phyloP scores from a whole-genome alignment of 352 stramenopile genomes.

The Globisporangium nunn region DNA sequence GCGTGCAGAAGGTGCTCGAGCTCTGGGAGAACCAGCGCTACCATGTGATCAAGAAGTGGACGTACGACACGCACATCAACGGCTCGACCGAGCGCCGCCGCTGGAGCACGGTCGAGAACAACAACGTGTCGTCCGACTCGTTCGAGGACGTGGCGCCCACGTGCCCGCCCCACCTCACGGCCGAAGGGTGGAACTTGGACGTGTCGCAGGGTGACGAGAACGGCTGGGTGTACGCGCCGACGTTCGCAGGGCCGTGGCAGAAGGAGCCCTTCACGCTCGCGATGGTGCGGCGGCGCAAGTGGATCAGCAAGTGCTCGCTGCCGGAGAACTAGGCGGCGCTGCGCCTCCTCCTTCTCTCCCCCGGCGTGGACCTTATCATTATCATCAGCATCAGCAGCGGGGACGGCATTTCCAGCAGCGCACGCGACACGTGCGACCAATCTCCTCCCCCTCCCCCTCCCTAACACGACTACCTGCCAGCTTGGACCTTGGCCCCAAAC shows the following conservation, averaged over 20 bases:
- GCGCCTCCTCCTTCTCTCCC: not conserved
- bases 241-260: constrained; percentile 74
- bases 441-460: too few relatives aligned
- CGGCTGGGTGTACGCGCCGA: constrained; percentile 78
- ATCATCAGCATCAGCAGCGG: not conserved
- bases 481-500: too few relatives aligned
- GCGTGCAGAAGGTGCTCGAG: constrained; percentile 63
- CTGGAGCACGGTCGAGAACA: constrained; percentile 64
- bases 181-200: constrained; percentile 73
- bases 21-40: constrained; percentile 86
- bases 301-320: constrained; percentile 61
- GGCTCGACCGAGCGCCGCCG: constrained; percentile 61
- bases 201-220: constrained; percentile 71
- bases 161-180: constrained; percentile 38
- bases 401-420: too few relatives aligned
- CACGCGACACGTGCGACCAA: too few relatives aligned
- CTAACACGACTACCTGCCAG: too few relatives aligned
- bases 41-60: constrained; percentile 73
- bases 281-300: constrained; percentile 74
- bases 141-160: constrained; percentile 66
- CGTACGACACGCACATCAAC: constrained; percentile 42
- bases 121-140: constrained; percentile 46
- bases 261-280: constrained; percentile 63
- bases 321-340: constrained; percentile 5
- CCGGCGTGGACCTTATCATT: not conserved